Conservation (phyloP, 2,329 filamentous ascomycete species). For the Incumbomyces delicatus region DNA sequence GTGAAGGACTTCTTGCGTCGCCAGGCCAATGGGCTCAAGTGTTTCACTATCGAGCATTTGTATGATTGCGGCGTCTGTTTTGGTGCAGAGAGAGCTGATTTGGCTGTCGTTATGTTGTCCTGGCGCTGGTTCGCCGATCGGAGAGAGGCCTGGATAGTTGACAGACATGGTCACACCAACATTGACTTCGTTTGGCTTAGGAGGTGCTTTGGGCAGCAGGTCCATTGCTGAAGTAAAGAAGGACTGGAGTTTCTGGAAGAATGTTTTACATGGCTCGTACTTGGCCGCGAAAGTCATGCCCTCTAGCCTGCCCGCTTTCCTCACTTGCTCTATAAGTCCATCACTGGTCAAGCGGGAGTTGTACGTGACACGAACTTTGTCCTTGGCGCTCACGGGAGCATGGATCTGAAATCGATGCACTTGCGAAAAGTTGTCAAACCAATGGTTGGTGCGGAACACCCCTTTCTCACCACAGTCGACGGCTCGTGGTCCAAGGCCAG, state of each 20-base stretch:
- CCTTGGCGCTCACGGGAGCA: slow-evolving; percentile 27
- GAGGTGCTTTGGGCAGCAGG: slow-evolving; percentile 1
- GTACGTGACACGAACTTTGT: slow-evolving; percentile 48
- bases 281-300: slow-evolving; percentile 60
- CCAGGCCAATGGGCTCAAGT: slow-evolving; percentile 60
- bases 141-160: slow-evolving; percentile 51
- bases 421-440: slow-evolving; percentile 58
- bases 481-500: slow-evolving; percentile 58
- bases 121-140: slow-evolving; percentile 15
- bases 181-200: slow-evolving; percentile 39
- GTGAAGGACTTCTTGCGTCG: slow-evolving; percentile 53
- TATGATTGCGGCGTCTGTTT: slow-evolving; percentile 47
- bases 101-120: slow-evolving; percentile 16
- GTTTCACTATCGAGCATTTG: slow-evolving; percentile 60
- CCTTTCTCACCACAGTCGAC: slow-evolving; percentile 51
- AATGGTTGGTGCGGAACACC: slow-evolving; percentile 56
- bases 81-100: slow-evolving; percentile 47
- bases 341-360: slow-evolving; percentile 62
- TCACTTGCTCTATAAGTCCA: slow-evolving; percentile 50
- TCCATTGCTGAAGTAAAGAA: slow-evolving; percentile 37
- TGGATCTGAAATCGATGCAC: slow-evolving; percentile 61
- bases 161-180: slow-evolving; percentile 56
- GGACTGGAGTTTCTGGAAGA: slow-evolving; percentile 63
- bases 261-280: slow-evolving; percentile 61
- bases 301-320: slow-evolving; percentile 47